Evolutionary conservation across 2,329 filamentous ascomycete species (phyloP).

Genomic region (Juglanconis oblonga): DNA sequence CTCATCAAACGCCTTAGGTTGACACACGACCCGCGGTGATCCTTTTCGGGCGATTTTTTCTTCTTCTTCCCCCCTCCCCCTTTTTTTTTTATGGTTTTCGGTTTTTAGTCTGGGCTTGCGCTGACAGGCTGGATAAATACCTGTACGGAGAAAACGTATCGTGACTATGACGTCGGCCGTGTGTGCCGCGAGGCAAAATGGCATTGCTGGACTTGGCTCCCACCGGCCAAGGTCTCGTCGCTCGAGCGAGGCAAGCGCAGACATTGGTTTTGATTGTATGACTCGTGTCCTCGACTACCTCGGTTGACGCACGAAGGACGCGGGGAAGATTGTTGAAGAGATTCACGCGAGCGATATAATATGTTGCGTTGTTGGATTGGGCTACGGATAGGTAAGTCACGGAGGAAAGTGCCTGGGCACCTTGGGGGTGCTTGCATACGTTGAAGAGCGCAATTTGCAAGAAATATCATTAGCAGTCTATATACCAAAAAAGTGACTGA

Average conservation of each 20-base stretch:
- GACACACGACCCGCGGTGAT: too few species aligned
- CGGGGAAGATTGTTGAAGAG: too few species aligned
- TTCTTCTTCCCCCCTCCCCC: too few species aligned
- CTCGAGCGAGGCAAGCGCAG: not conserved
- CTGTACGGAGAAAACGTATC: not conserved
- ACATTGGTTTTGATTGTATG: not conserved
- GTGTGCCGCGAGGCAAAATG: not conserved
- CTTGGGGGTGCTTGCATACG: not conserved
- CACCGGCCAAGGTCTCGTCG: not conserved
- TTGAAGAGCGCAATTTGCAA: not conserved
- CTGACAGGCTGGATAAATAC: not conserved
- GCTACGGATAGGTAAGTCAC: not conserved
- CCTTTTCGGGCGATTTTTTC: too few species aligned
- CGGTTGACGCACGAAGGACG: too few species aligned
- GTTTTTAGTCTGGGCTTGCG: not conserved
- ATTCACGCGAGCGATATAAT: not conserved
- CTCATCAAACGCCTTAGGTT: too few species aligned
- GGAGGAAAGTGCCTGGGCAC: too few species aligned
- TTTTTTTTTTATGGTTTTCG: not conserved
- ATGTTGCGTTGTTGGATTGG: too few species aligned
- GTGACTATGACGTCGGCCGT: not conserved
- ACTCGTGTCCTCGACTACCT: not conserved
- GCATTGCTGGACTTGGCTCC: not conserved
- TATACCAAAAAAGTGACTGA: not conserved
- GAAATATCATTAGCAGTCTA: not conserved